phyloP scores from a whole-genome alignment of 805 yeast genomes.

The Starmerella apis region DNA sequence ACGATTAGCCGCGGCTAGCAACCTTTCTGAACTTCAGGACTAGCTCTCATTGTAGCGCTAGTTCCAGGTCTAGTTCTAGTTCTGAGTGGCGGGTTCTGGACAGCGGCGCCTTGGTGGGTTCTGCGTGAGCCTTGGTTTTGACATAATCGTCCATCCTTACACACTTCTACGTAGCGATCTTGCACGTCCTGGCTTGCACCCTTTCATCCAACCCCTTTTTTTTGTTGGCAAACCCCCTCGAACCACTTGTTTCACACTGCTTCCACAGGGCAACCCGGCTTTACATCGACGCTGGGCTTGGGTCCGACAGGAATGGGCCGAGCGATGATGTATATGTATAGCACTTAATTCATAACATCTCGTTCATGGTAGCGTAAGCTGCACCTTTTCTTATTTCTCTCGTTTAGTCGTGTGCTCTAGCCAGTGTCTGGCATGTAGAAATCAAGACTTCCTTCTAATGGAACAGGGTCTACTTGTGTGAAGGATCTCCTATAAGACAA shows the following conservation, averaged over 20 bases:
- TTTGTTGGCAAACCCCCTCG: not conserved
- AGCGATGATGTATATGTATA: conserved; percentile 6
- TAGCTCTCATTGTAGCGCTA: too few relatives aligned
- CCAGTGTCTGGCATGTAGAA: too few relatives aligned
- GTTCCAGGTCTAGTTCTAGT: not conserved
- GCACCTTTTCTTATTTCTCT: not conserved
- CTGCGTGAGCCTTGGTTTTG: not conserved
- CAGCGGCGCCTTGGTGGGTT: not conserved
- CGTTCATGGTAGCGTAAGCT: not conserved
- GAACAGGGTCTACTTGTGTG: too few relatives aligned
- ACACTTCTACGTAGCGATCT: not conserved
- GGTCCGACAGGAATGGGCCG: not conserved
- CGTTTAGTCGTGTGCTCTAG: not conserved
- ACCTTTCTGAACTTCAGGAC: not conserved
- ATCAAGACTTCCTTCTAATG: too few relatives aligned
- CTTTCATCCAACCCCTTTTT: not conserved
- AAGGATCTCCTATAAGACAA: too few relatives aligned
- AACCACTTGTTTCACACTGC: not conserved
- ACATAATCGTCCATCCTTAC: not conserved
- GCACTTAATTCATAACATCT: conserved; percentile 6
- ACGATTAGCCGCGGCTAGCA: conserved; percentile 8
- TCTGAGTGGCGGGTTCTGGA: not conserved
- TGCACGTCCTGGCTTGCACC: not conserved
- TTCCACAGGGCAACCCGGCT: not conserved
- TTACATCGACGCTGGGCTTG: not conserved